Evolutionary conservation across 208 protist species (phyloP), one percentile per base, ranked within the genome.

Genomic region (Crithidia bombi): DNA sequence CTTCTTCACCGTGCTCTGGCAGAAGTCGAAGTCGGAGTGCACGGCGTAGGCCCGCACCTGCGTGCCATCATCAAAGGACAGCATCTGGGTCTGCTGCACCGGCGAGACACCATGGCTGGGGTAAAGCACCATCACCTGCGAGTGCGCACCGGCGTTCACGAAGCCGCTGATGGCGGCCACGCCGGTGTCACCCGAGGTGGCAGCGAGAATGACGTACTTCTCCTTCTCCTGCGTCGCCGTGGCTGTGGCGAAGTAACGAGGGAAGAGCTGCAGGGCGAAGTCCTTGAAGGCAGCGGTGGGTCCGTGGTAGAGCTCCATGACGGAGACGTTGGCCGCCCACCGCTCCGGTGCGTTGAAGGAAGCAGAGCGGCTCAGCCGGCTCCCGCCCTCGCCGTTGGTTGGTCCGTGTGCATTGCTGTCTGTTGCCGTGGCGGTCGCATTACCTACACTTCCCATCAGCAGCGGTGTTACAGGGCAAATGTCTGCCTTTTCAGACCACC

Each of bases 271-370:
- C 39, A 97, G 69, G 11, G 92, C 89, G 64, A 97, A 94, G 80
- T 97, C 90, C 78, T 96, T 96, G 76, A 97, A 97, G 58, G 89
- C 89, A 1, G 86, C 90, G 9, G 93, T 97, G n/a, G 90, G 93
- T 21, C 93, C 90, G 59, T 97, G 90, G 77, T 79, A 97, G 23
- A 95, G 84, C 78, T 97, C 93, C 74, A 96, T 64, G 1, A 95
- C 52, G 25, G 68, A 76, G 17, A 89, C 63, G 44, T 85, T 73
- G 17, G 79, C 47, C 30, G 61, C 63, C 76, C 80, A 85, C 25
- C 73, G 65, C 43, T 65, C 58, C 38, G 66, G 58, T 21, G 73
- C 65, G 61, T 62, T 64, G 54, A 51, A 69, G 38, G 66, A 56
- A 32, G 41, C 33, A 21, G 66, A 79, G 1, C 30, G 43, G 32